Conservation (phyloP, 495 filamentous ascomycete genomes). For the Xylaria grammica region DNA sequence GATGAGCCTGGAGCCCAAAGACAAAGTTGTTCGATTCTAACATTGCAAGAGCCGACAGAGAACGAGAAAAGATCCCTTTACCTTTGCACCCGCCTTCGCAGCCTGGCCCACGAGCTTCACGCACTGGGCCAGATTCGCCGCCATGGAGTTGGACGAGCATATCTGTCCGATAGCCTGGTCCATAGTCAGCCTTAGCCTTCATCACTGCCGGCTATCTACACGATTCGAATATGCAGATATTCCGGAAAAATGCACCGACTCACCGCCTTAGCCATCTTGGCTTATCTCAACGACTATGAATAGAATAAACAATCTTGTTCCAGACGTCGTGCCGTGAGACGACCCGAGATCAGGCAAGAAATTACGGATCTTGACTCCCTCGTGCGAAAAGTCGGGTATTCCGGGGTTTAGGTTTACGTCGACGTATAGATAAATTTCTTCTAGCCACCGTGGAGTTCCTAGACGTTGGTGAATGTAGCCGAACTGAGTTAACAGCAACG, state of each 20-base stretch:
- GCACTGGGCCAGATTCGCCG: slow-evolving; percentile 79
- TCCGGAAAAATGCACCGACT: background rate
- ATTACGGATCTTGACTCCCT: no score
- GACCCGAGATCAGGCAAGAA: background rate
- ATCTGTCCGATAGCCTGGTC: slow-evolving; percentile 83
- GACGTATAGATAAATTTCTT: no score
- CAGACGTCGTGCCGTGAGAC: background rate
- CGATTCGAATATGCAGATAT: background rate
- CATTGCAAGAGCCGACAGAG: background rate
- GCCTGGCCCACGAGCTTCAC: slow-evolving; percentile 73
- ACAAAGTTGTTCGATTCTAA: no score
- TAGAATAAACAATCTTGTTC: background rate
- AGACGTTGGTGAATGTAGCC: no score
- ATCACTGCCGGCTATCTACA: background rate
- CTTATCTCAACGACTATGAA: background rate
- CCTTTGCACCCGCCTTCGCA: slow-evolving; percentile 75
- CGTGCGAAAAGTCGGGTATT: no score
- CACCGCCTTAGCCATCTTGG: slow-evolving; percentile 19
- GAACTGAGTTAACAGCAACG: background rate
- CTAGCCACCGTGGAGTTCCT: no score
- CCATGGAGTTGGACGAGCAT: slow-evolving; percentile 79
- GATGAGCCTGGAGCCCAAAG: no score
- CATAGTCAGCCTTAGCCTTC: background rate
- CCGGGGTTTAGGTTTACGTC: no score
- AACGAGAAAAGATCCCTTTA: slow-evolving; percentile 35